These are phyloP conservation scores for Artemisia argyi DNA, from an alignment of 129 eudicot species.

Conservation along the genomic window DNA sequence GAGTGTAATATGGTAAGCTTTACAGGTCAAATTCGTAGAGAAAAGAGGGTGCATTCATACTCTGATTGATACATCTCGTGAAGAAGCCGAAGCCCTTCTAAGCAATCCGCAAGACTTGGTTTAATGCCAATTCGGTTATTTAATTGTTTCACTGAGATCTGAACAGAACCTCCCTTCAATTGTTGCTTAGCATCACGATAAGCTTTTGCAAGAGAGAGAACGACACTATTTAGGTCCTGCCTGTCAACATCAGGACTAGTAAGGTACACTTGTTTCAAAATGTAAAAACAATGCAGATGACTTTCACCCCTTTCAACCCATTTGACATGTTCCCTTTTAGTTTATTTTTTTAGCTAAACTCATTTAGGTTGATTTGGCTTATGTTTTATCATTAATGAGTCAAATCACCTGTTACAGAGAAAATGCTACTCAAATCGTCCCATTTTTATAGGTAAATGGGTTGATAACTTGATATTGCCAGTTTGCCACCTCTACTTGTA, in stretches of 20 bases:
- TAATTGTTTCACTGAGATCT: slow-evolving; percentile 51
- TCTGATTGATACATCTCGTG: slow-evolving; percentile 85
- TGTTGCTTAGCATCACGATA: slow-evolving; percentile 71
- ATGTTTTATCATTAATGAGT: not conserved
- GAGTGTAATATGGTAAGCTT: not conserved
- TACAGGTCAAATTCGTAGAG: not conserved
- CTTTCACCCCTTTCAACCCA: not conserved
- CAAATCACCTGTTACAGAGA: not conserved
- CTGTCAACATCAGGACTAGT: slow-evolving; percentile 37
- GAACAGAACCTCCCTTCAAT: slow-evolving; percentile 60
- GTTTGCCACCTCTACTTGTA: no score
- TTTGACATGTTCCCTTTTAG: not conserved
- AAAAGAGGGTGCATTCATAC: slow-evolving; percentile 41
- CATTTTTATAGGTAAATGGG: not conserved
- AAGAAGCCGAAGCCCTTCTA: slow-evolving; percentile 75
- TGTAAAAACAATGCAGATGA: not conserved
- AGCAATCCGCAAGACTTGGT: slow-evolving; percentile 76
- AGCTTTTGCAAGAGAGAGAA: slow-evolving; percentile 55
- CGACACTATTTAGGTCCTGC: slow-evolving; percentile 62
- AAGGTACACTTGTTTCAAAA: slow-evolving; percentile 1
- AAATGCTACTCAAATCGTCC: not conserved
- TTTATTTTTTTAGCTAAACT: no score
- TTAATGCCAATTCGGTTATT: slow-evolving; percentile 63
- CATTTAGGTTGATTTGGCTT: not conserved
- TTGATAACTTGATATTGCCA: no score